A percentile compares a stretch with the other conserved stretches of the same genome.
Evolutionary conservation across 306 rosid species (phyloP).

Genomic region (Fragaria nilgerrensis): DNA sequence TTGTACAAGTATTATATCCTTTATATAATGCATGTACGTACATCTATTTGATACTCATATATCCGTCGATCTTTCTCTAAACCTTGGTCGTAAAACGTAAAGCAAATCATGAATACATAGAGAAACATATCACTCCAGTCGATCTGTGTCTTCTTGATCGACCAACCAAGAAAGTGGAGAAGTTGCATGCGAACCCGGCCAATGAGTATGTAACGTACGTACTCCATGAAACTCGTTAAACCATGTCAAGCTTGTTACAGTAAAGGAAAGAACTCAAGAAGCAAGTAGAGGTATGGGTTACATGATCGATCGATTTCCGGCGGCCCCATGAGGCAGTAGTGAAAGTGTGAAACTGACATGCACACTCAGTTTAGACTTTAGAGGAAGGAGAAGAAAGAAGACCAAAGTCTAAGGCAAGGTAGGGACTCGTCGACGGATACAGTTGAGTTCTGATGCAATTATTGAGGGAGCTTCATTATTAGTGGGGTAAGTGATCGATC

Average conservation of each 20-base stretch:
- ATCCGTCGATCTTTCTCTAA: not conserved
- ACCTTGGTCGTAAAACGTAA: not conserved
- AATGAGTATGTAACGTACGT: no score
- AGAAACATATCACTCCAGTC: not conserved
- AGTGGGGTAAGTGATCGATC: conserved; percentile 6
- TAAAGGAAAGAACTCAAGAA: not conserved
- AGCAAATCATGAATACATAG: not conserved
- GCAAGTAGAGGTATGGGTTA: not conserved
- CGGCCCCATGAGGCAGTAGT: conserved; percentile 7
- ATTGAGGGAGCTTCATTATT: conserved; percentile 25
- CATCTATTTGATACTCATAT: not conserved
- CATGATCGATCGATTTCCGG: not conserved
- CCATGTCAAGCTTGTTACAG: not conserved
- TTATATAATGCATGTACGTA: no score
- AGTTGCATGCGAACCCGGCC: not conserved
- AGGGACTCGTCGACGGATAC: not conserved
- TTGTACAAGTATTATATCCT: no score
- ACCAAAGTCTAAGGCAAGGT: not conserved
- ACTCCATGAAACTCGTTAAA: not conserved
- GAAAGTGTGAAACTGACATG: conserved; percentile 1
- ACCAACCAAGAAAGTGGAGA: not conserved
- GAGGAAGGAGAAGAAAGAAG: conserved; percentile 6
- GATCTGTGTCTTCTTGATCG: not conserved
- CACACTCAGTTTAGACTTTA: not conserved
- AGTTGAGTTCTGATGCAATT: conserved; percentile 3